Percentiles rank a stretch among this genome's conserved stretches.
These are phyloP conservation scores for Fraxinus albicans DNA, from an alignment of 305 asterid genomes.

Conservation along the genomic window DNA sequence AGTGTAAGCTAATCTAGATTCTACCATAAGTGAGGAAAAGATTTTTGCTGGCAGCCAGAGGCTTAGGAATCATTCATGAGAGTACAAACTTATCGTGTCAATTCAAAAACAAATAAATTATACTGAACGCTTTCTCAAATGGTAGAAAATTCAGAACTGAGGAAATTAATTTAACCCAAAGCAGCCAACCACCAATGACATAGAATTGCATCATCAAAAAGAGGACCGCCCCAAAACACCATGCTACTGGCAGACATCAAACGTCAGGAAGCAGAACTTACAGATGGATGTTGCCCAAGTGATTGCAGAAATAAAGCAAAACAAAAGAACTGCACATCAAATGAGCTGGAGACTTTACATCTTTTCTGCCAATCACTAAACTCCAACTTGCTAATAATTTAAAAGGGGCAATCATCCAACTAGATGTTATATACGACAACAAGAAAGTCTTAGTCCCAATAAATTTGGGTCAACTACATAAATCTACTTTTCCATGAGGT, in stretches of 20 bases:
- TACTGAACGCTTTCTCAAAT: background rate
- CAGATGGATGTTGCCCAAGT: background rate
- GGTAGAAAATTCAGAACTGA: background rate
- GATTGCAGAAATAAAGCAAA: background rate
- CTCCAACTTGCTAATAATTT: background rate
- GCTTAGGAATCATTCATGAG: background rate
- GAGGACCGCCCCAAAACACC: conserved; percentile 14
- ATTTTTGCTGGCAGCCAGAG: background rate
- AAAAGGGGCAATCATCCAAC: background rate
- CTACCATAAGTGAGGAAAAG: background rate
- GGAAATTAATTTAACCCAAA: background rate
- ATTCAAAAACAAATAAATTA: background rate
- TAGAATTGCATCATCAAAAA: background rate
- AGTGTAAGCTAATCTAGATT: background rate
- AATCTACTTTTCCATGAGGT: background rate
- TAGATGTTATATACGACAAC: background rate
- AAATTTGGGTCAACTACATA: background rate
- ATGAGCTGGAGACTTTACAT: background rate
- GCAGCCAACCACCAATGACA: background rate
- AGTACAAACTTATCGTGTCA: background rate
- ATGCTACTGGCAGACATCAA: background rate
- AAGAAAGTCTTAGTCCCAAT: background rate
- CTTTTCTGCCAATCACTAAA: background rate
- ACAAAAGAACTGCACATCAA: background rate
- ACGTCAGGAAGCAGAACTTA: background rate